Evolutionary conservation across 2,329 filamentous ascomycete species (phyloP).

Genomic region (Xylariaceae sp.): DNA sequence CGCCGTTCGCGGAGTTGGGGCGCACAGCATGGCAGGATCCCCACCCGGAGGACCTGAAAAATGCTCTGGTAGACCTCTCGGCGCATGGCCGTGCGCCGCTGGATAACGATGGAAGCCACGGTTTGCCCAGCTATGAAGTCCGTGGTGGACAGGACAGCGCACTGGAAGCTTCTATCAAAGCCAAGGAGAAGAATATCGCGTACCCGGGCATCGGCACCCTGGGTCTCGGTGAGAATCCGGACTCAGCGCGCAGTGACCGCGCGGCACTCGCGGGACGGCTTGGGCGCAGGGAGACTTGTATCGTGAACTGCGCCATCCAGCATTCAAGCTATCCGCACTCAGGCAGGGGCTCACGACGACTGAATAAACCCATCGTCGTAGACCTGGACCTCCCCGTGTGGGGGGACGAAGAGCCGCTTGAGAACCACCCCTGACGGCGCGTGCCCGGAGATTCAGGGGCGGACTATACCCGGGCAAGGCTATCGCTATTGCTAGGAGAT

Average conservation of each 20-base stretch:
- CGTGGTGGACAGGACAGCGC: background rate
- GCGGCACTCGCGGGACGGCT: slow-evolving; percentile 39
- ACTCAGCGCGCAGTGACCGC: slow-evolving; percentile 40
- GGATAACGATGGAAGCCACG: slow-evolving; percentile 42
- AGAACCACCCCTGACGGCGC: background rate
- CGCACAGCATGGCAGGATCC: slow-evolving; percentile 56
- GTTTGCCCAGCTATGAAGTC: background rate
- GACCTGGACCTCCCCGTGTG: slow-evolving; percentile 68
- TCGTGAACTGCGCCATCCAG: slow-evolving; percentile 76
- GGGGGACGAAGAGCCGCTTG: slow-evolving; percentile 27
- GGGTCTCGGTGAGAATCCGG: slow-evolving; percentile 41
- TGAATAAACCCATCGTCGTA: slow-evolving; percentile 80
- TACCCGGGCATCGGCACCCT: slow-evolving; percentile 28
- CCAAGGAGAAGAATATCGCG: slow-evolving; percentile 3
- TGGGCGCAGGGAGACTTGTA: slow-evolving; percentile 63
- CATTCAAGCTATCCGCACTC: slow-evolving; percentile 61
- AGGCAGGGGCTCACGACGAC: slow-evolving; percentile 50
- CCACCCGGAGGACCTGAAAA: slow-evolving; percentile 50
- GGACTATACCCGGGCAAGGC: background rate
- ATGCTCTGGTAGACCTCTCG: slow-evolving; percentile 61
- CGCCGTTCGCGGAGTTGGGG: slow-evolving; percentile 42
- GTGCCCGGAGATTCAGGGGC: background rate
- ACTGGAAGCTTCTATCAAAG: background rate
- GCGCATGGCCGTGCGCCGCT: slow-evolving; percentile 40
- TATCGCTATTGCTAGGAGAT: background rate